These are phyloP conservation scores for Trichomonascus vanleenenianus DNA, from an alignment of 805 yeast species.

Conservation along the genomic window DNA sequence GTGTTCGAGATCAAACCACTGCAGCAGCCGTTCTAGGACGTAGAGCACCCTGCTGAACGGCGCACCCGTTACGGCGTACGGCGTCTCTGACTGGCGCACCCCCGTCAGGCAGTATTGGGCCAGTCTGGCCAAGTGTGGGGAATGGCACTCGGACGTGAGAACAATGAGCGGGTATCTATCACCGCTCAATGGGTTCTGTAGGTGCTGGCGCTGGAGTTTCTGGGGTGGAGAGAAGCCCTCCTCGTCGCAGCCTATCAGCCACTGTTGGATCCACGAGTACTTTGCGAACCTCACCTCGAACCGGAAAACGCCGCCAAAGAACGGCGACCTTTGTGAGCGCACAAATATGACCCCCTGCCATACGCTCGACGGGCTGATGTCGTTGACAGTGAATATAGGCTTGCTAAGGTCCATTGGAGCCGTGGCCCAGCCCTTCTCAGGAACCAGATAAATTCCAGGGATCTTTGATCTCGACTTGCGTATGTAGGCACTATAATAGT, in stretches of 20 bases:
- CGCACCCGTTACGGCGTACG: background rate
- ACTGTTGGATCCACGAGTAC: constrained; percentile 4
- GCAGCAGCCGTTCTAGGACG: constrained; percentile 3
- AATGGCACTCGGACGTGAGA: constrained; percentile 3
- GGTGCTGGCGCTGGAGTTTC: background rate
- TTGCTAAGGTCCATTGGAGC: background rate
- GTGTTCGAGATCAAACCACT: constrained; percentile 6
- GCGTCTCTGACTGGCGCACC: constrained; percentile 1
- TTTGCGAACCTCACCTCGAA: constrained; percentile 7
- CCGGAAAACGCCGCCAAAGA: constrained; percentile 7
- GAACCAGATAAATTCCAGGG: constrained; percentile 7
- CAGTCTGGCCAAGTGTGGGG: constrained; percentile 1
- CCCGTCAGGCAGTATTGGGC: constrained; percentile 9
- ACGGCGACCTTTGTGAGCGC: constrained; percentile 3
- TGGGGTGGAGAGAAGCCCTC: background rate
- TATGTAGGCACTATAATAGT: constrained; percentile 7
- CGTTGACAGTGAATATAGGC: background rate
- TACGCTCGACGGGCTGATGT: background rate
- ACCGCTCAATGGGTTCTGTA: background rate
- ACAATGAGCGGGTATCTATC: constrained; percentile 4
- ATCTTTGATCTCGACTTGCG: background rate
- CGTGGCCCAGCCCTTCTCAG: constrained; percentile 5
- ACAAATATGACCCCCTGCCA: constrained; percentile 12
- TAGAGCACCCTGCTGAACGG: constrained; percentile 5
- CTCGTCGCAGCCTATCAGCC: background rate